Evolutionary conservation across 805 yeast genomes (phyloP).

Genomic region (Scheffersomyces coipomensis): DNA sequence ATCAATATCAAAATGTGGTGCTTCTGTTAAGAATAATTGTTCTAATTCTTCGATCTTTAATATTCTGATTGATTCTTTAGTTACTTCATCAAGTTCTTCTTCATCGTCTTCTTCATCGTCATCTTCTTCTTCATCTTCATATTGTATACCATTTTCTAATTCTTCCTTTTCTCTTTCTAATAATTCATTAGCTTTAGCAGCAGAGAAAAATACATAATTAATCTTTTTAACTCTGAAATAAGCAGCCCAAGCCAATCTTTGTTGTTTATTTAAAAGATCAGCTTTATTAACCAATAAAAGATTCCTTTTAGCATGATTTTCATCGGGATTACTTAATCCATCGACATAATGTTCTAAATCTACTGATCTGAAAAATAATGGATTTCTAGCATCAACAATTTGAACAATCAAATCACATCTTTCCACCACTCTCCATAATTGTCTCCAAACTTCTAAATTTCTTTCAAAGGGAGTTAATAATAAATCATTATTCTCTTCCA

Average conservation of each 20-base stretch:
- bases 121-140: constrained; percentile 5
- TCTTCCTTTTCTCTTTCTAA: constrained; percentile 61
- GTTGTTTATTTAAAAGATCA: constrained; percentile 75
- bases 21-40: constrained; percentile 66
- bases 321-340: constrained; percentile 58
- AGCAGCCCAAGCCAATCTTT: constrained; percentile 83
- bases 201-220: constrained; percentile 89
- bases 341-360: constrained; percentile 84
- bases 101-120: constrained; percentile 21
- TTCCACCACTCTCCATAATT: constrained; percentile 96
- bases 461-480: constrained; percentile 95
- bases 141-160: constrained; percentile 24
- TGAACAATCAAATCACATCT: constrained; percentile 92
- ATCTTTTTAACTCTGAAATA: constrained; percentile 71
- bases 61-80: constrained; percentile 53
- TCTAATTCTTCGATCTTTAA: constrained; percentile 84
- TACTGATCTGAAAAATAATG: constrained; percentile 81
- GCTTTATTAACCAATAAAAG: constrained; percentile 89
- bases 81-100: constrained; percentile 18
- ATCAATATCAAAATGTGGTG: constrained; percentile 64
- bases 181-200: constrained; percentile 75
- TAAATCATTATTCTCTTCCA: constrained; percentile 83
- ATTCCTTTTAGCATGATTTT: constrained; percentile 57
- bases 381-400: constrained; percentile 96
- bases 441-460: constrained; percentile 97